These are phyloP conservation scores for Brassica nigra DNA, from an alignment of 345 rosid genomes.

Conservation along the genomic window DNA sequence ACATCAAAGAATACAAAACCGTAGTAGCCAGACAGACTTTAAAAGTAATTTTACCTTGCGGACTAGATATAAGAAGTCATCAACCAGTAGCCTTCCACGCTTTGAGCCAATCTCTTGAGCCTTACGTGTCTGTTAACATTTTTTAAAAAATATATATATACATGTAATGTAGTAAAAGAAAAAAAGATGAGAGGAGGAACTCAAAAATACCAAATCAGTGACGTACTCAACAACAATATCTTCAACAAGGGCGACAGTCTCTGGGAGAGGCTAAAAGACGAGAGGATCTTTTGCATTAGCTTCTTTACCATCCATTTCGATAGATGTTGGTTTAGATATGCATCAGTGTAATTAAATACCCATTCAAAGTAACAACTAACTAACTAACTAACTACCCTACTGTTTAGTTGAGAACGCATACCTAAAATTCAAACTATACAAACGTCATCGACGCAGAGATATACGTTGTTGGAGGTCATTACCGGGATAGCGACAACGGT, in stretches of 20 bases:
- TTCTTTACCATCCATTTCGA: neutral
- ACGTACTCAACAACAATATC: slow-evolving; percentile 93
- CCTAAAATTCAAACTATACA: too few relatives aligned
- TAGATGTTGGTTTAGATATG: neutral
- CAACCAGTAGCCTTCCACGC: slow-evolving; percentile 79
- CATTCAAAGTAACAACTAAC: too few relatives aligned
- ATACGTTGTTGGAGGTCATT: too few relatives aligned
- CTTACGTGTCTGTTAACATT: slow-evolving; percentile 67
- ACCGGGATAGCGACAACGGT: too few relatives aligned
- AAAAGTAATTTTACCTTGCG: slow-evolving; percentile 61
- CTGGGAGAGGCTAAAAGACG: slow-evolving; percentile 78
- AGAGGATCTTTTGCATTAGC: neutral
- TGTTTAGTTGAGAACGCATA: too few relatives aligned
- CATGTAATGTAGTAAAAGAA: neutral
- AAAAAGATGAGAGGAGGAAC: slow-evolving; percentile 14
- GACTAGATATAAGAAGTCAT: slow-evolving; percentile 79
- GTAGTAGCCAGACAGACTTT: neutral
- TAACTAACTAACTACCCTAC: too few relatives aligned
- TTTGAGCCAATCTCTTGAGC: slow-evolving; percentile 87
- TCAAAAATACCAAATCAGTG: slow-evolving; percentile 72
- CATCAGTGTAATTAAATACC: neutral
- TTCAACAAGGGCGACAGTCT: slow-evolving; percentile 83
- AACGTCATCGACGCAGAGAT: too few relatives aligned
- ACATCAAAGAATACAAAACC: slow-evolving; percentile 3
- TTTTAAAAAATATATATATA: too few relatives aligned